These are phyloP conservation scores for Hyphopichia homilentoma DNA, from an alignment of 805 yeast genomes.

Conservation along the genomic window DNA sequence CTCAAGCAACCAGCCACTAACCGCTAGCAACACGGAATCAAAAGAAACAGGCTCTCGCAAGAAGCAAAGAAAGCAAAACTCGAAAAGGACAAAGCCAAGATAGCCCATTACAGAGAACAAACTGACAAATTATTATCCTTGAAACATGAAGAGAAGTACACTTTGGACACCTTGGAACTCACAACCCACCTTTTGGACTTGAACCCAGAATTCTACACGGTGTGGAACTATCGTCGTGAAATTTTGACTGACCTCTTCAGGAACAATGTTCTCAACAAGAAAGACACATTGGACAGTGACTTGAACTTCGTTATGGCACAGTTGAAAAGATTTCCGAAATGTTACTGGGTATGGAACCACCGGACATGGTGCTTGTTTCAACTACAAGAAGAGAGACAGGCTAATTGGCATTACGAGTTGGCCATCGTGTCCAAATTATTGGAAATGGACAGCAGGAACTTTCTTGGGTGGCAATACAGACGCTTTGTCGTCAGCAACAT, in stretches of 20 bases:
- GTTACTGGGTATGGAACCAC: constrained; percentile 97
- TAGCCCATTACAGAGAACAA: constrained; percentile 49
- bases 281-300: constrained; percentile 46
- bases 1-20: constrained; percentile 13
- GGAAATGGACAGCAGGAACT: constrained; percentile 75
- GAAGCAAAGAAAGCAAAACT: constrained; percentile 53
- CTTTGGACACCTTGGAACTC: constrained; percentile 39
- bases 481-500: constrained; percentile 56
- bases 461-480: constrained; percentile 95
- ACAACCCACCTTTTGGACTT: constrained; percentile 56
- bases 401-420: constrained; percentile 72
- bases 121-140: constrained; percentile 39
- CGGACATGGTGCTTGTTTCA: constrained; percentile 69
- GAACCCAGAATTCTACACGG: constrained; percentile 85
- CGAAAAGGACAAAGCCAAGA: constrained; percentile 58
- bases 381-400: constrained; percentile 41
- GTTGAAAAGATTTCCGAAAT: constrained; percentile 72
- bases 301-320: constrained; percentile 55
- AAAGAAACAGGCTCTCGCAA: constrained; percentile 51
- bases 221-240: constrained; percentile 88
- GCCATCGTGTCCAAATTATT: constrained; percentile 65
- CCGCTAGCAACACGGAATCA: constrained; percentile 61
- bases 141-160: constrained; percentile 13
- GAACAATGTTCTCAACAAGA: constrained; percentile 7
- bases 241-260: constrained; percentile 40